Evolutionary conservation across 306 rosid species (phyloP), one percentile per base, ranked within the genome.

Genomic region (Acacia crassicarpa): DNA sequence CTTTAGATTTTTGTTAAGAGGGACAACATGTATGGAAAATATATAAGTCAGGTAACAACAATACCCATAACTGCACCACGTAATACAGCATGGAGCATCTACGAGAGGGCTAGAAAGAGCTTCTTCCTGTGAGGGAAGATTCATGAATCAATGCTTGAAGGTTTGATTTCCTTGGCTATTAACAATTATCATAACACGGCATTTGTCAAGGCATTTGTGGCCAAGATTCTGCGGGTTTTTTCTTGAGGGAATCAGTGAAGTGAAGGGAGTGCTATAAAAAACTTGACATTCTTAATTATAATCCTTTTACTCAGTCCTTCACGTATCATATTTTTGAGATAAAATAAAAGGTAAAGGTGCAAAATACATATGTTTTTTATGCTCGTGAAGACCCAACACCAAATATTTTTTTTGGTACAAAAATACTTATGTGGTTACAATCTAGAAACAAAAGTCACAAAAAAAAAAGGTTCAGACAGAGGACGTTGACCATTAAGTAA

Each of bases 41-140:
- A n/a, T n/a, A n/a, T n/a, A n/a, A n/a, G n/a, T n/a, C n/a, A n/a
- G n/a, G n/a, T n/a, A n/a, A n/a, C n/a, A n/a, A n/a, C n/a, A n/a
- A n/a, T n/a, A n/a, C n/a, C n/a, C n/a, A n/a, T n/a, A n/a, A n/a
- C n/a, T n/a, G n/a, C n/a, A n/a, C n/a, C n/a, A n/a, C n/a, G n/a
- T n/a, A n/a, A n/a, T n/a, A n/a, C n/a, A n/a, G n/a, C n/a, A n/a
- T n/a, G n/a, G n/a, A n/a, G n/a, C n/a, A n/a, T n/a, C n/a, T n/a
- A n/a, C n/a, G n/a, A n/a, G 98, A 90, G 13, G 99, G 93, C 80
- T 86, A 94, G 10, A 78, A 59, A 23, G 97, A 95, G 46, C 98
- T 93, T 20, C 84, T 93, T 9, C 92, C 94, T 0, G 86, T 77
- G 5, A 76, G 66, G 17, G 87, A 89, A 40, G 87, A 87, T 22